Conservation (phyloP, 768 basidiomycete species). For the Termitomyces sp. region DNA sequence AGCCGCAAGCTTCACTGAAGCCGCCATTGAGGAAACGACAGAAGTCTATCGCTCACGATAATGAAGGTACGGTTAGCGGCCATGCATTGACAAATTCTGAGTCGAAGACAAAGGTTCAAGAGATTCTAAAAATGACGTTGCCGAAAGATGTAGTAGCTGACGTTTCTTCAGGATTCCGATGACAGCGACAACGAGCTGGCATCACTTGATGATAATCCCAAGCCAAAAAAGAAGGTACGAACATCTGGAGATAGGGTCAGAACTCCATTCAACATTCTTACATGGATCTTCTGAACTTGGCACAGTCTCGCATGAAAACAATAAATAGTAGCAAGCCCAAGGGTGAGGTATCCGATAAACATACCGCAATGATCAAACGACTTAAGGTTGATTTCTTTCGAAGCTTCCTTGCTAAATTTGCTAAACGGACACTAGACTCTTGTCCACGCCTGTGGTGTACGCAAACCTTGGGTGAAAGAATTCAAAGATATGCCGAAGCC, state of each 20-base stretch:
- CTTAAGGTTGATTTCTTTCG: slow-evolving; percentile 48
- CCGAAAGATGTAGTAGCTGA: background rate
- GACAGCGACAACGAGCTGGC: slow-evolving; percentile 59
- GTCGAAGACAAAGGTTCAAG: background rate
- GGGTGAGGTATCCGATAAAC: slow-evolving; percentile 34
- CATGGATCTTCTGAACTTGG: background rate
- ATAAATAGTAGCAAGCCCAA: slow-evolving; percentile 23
- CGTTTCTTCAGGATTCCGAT: slow-evolving; percentile 4
- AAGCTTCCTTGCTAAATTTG: background rate
- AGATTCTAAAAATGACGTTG: background rate
- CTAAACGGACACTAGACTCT: slow-evolving; percentile 39
- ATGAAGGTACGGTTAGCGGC: background rate
- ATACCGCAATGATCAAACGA: slow-evolving; percentile 69
- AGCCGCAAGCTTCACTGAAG: background rate
- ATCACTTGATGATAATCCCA: slow-evolving; percentile 51
- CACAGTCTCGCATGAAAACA: slow-evolving; percentile 18
- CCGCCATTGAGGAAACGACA: slow-evolving; percentile 3
- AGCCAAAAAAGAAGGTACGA: slow-evolving; percentile 18
- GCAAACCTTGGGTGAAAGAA: slow-evolving; percentile 73
- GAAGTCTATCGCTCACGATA: slow-evolving; percentile 8
- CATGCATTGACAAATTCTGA: background rate
- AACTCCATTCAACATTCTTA: background rate
- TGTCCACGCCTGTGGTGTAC: slow-evolving; percentile 69
- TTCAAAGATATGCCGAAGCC: slow-evolving; percentile 54
- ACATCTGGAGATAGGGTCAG: slow-evolving; percentile 18